Percentiles rank a stretch among this genome's conserved stretches.
Conservation (phyloP, 169 alveolate genomes). For the Fabrea salina region DNA sequence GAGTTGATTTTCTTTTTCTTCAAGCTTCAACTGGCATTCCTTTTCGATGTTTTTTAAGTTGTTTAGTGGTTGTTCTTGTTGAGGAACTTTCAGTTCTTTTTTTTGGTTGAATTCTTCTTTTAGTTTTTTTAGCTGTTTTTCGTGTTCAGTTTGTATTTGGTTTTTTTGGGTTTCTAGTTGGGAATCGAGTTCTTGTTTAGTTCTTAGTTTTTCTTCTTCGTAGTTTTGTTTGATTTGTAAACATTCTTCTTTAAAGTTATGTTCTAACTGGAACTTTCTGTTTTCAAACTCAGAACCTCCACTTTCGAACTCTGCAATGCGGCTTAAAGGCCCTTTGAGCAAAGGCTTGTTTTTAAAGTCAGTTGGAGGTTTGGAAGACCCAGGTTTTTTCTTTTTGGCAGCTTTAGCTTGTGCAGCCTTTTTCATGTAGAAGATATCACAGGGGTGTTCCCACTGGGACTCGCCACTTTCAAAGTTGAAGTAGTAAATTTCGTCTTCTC, state of each 20-base stretch:
- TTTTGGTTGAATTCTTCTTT: not conserved
- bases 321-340: not conserved
- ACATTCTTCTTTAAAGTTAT: not conserved
- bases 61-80: too few species aligned
- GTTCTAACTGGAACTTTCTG: not conserved
- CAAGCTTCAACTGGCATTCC: too few species aligned
- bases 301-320: not conserved
- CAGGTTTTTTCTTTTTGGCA: not conserved
- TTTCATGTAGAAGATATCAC: conserved; percentile 43
- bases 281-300: not conserved
- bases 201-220: not conserved
- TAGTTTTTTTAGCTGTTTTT: not conserved
- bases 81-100: too few species aligned
- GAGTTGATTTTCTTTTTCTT: too few species aligned
- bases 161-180: not conserved
- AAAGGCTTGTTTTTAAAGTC: not conserved
- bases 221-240: not conserved
- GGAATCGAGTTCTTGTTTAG: not conserved
- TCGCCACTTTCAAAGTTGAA: conserved; percentile 59
- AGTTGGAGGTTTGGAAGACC: not conserved
- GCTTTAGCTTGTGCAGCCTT: conserved; percentile 8
- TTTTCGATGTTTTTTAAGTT: too few species aligned
- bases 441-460: conserved; percentile 69
- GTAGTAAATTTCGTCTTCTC: conserved; percentile 59
- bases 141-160: not conserved